These are phyloP conservation scores for Pouteria campechiana DNA, from an alignment of 179 eudicot species.

Conservation along the genomic window DNA sequence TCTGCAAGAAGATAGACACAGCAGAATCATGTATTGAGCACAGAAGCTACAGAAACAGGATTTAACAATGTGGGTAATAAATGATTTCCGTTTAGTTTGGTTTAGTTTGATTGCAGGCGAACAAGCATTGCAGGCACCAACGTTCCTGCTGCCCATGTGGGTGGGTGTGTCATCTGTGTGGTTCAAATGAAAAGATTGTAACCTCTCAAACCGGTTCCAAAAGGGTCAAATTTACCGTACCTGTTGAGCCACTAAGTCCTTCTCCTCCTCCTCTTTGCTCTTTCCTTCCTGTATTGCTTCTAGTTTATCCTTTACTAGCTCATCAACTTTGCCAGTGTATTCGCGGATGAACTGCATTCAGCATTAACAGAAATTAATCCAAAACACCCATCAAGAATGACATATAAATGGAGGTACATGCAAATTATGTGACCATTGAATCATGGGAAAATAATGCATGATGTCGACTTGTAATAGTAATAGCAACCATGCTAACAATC, in stretches of 20 bases:
- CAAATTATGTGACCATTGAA: no score
- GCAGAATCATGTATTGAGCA: background rate
- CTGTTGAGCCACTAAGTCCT: slow-evolving; percentile 35
- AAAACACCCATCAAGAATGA: no score
- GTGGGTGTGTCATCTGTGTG: no score
- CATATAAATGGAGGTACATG: no score
- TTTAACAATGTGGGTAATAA: background rate
- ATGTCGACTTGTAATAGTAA: no score
- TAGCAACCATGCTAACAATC: no score
- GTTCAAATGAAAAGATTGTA: background rate
- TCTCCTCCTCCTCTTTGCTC: slow-evolving; percentile 32
- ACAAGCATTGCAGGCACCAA: no score
- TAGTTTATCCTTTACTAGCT: slow-evolving; percentile 31
- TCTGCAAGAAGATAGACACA: slow-evolving; percentile 10
- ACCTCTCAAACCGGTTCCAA: background rate
- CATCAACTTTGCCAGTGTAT: slow-evolving; percentile 44
- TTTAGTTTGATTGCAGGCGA: no score
- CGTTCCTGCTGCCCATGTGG: no score
- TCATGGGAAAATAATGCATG: no score
- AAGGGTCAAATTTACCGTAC: slow-evolving; percentile 5
- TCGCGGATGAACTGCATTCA: slow-evolving; percentile 35
- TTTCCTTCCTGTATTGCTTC: slow-evolving; percentile 28
- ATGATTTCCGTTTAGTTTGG: no score
- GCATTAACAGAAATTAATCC: no score
- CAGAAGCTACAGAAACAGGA: background rate